phyloP scores from a whole-genome alignment of 2,329 filamentous ascomycete species.

The Calonectria henricotiae region DNA sequence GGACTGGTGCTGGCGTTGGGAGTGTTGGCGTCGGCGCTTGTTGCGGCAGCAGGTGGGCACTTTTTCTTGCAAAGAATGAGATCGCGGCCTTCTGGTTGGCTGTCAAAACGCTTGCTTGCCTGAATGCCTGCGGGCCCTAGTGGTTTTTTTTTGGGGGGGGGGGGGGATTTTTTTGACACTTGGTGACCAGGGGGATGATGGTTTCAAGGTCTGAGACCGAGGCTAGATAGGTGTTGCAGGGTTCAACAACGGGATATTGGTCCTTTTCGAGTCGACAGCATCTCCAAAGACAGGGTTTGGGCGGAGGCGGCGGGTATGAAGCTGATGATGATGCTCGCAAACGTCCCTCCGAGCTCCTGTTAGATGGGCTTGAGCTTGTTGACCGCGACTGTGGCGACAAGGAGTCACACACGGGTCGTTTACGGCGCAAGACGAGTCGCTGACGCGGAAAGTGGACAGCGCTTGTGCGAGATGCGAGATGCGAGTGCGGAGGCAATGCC shows the following conservation, averaged over 20 bases:
- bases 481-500: slow-evolving; percentile 28
- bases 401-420: slow-evolving; percentile 17
- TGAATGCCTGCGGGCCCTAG: slow-evolving; percentile 6
- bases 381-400: slow-evolving; percentile 33
- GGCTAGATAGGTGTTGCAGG: background rate
- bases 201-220: slow-evolving; percentile 14
- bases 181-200: background rate
- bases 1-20: slow-evolving; percentile 19
- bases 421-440: slow-evolving; percentile 25
- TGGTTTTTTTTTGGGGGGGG: background rate
- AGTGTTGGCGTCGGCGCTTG: slow-evolving; percentile 30
- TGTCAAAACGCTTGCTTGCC: slow-evolving; percentile 17
- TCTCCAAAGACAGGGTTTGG: background rate
- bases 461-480: slow-evolving; percentile 27
- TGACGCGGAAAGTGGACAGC: slow-evolving; percentile 12
- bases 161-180: slow-evolving; percentile 1
- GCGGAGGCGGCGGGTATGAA: slow-evolving; percentile 2
- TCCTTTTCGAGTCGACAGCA: background rate
- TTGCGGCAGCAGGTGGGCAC: slow-evolving; percentile 26
- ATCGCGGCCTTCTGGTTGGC: slow-evolving; percentile 29
- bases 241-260: background rate
- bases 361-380: background rate
- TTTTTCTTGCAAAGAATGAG: slow-evolving; percentile 5
- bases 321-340: slow-evolving; percentile 7
- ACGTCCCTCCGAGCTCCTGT: background rate